Evolutionary conservation across 2,329 filamentous ascomycete species (phyloP), one percentile per base, ranked within the genome.

Genomic region (Malbranchea cinnamomea): DNA sequence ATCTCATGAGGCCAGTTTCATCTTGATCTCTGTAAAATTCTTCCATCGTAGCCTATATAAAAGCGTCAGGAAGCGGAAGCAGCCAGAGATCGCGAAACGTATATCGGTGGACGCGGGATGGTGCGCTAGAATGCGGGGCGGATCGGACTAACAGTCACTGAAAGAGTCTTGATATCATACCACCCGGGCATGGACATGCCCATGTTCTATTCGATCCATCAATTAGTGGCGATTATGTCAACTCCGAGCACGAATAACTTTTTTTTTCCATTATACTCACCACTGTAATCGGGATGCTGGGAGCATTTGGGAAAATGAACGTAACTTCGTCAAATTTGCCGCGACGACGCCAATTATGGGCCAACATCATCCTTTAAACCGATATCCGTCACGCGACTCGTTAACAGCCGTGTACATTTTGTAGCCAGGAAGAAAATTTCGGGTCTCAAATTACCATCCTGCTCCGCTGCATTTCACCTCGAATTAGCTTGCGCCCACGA

Each of bases 251-350:
- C n/a, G n/a, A n/a, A n/a, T n/a, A 14, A 15, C 9, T 4, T 12
- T 4, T 7, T 11, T n/a, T 13, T 14, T 12, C 13, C 28, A 18
- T 2, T 9, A 34, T n/a, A 59, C 68, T 47, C 57, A 83, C 78
- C 45, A 75, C 63, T n/a, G 83, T 85, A 49, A 94, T 82, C 18
- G 84, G 83, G 31, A 92, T 89, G 21, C 57, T 59, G 4, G 87
- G 84, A 16, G 89, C 89, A 59, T 93, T 81, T 10, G 89, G 89
- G 54, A 98, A 77, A 48, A 98, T 72, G 55, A 95, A 95, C 50
- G 87, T 79, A 52, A 93, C 81, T 57, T 94, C 79, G 34, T 84
- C 72, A 40, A 95, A 82, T 48, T 77, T 76, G 53, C 74, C 70
- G 30, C 80, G 70, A 19, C 76, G 68, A 32, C 83, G 74, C 78